Evolutionary conservation across 331 rosid species (phyloP).

Genomic region (Phaseolus coccineus): DNA sequence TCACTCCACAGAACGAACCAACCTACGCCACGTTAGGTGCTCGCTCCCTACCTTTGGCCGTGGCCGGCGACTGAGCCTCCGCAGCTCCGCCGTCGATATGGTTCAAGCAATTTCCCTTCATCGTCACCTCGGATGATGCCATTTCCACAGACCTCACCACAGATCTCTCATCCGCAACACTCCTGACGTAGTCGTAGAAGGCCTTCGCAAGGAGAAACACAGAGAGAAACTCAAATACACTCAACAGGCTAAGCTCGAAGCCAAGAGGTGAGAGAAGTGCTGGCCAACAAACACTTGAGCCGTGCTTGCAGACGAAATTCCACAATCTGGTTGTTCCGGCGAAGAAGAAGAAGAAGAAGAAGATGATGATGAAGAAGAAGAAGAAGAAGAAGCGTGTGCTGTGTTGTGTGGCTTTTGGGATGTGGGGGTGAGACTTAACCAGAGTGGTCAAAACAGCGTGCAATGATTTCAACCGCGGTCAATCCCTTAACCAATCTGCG

Average conservation of each 20-base stretch:
- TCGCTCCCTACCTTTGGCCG: conserved; percentile 47
- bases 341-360: background rate
- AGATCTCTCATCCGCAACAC: conserved; percentile 69
- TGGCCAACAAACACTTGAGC: background rate
- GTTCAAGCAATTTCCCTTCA: conserved; percentile 57
- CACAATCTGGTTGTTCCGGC: too few species aligned
- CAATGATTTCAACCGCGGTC: conserved; percentile 77
- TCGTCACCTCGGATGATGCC: conserved; percentile 71
- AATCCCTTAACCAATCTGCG: conserved; percentile 52
- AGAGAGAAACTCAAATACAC: background rate
- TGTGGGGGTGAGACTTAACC: conserved; percentile 51
- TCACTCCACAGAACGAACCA: background rate
- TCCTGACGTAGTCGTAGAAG: background rate
- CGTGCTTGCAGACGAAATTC: background rate
- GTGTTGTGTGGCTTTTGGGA: background rate
- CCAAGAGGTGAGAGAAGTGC: background rate
- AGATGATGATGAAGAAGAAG: background rate
- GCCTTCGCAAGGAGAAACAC: background rate
- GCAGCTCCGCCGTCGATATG: conserved; percentile 50
- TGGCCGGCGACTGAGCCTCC: conserved; percentile 46
- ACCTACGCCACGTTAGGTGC: background rate
- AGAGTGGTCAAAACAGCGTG: conserved; percentile 59
- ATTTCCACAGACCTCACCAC: conserved; percentile 52
- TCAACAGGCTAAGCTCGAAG: background rate
- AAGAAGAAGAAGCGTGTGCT: background rate